Conservation (phyloP, 352 stramenopile species). For the Pythium dissimile region DNA sequence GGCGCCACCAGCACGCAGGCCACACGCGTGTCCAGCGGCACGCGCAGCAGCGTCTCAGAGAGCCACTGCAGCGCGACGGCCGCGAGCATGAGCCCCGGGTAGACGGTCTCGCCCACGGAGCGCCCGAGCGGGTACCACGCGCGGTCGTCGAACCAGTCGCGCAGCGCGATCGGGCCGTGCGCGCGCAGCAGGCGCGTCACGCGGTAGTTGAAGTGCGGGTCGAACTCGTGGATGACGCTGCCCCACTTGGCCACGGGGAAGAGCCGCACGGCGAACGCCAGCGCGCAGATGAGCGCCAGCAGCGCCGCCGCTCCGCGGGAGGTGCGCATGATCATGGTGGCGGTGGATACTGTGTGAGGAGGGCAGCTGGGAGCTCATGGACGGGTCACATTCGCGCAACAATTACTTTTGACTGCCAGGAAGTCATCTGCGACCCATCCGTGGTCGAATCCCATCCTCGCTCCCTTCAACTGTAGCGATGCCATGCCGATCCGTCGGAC, state of each 20-base stretch:
- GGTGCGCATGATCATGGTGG: neutral
- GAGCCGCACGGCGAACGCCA: conserved; percentile 89
- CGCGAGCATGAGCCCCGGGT: conserved; percentile 90
- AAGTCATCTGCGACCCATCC: too few species aligned
- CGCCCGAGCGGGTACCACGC: conserved; percentile 93
- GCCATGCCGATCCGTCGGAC: too few species aligned
- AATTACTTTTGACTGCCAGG: too few species aligned
- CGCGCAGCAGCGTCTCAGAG: conserved; percentile 43
- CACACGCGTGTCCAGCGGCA: conserved; percentile 79
- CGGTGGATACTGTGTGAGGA: neutral
- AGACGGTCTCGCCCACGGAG: conserved; percentile 91
- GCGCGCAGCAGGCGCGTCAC: conserved; percentile 95
- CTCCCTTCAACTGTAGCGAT: too few species aligned
- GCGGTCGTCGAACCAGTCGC: conserved; percentile 98
- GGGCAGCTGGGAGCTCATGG: neutral
- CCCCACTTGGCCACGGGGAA: conserved; percentile 91
- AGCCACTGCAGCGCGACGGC: conserved; percentile 79
- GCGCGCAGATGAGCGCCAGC: conserved; percentile 79
- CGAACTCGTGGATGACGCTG: conserved; percentile 91
- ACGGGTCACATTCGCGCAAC: too few species aligned
- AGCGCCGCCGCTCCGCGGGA: conserved; percentile 24
- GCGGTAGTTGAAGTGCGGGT: conserved; percentile 99
- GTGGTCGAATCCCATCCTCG: too few species aligned
- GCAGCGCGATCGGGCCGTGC: conserved; percentile 91
- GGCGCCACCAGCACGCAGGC: conserved; percentile 90